Conservation (phyloP, 2,329 filamentous ascomycete genomes). For the Capronia epimyces region DNA sequence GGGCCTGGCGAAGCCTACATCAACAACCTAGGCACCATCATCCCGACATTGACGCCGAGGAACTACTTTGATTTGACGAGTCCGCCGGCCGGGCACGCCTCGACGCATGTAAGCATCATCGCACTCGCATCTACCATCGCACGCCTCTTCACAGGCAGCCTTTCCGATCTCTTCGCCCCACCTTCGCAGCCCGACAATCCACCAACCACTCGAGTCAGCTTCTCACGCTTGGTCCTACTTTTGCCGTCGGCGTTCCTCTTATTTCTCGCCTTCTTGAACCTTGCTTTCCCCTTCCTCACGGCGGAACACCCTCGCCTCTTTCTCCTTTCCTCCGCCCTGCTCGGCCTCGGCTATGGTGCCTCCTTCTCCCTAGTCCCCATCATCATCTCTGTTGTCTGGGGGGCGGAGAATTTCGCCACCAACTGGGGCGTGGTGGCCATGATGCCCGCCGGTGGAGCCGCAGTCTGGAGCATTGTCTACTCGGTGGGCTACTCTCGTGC, state of each 20-base stretch:
- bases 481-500: constrained; percentile 46
- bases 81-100: constrained; percentile 57
- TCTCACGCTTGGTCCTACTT: constrained; percentile 77
- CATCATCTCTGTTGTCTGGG: constrained; percentile 95
- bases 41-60: constrained; percentile 71
- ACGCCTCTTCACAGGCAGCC: constrained; percentile 78
- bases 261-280: constrained; percentile 67
- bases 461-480: constrained; percentile 88
- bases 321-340: constrained; percentile 74
- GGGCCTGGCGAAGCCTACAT: constrained; percentile 97
- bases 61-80: constrained; percentile 47
- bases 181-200: constrained; percentile 35
- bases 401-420: constrained; percentile 95
- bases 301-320: constrained; percentile 73
- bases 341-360: constrained; percentile 89
- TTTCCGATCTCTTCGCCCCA: constrained; percentile 81
- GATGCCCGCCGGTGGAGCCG: constrained; percentile 80
- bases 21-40: constrained; percentile 92
- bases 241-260: constrained; percentile 68
- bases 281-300: constrained; percentile 71
- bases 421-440: constrained; percentile 96
- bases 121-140: constrained; percentile 86
- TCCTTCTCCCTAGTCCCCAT: constrained; percentile 86
- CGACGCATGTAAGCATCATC: constrained; percentile 86
- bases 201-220: constrained; percentile 31